phyloP scores from a whole-genome alignment of 352 stramenopile species.

The Phytophthora capsici region DNA sequence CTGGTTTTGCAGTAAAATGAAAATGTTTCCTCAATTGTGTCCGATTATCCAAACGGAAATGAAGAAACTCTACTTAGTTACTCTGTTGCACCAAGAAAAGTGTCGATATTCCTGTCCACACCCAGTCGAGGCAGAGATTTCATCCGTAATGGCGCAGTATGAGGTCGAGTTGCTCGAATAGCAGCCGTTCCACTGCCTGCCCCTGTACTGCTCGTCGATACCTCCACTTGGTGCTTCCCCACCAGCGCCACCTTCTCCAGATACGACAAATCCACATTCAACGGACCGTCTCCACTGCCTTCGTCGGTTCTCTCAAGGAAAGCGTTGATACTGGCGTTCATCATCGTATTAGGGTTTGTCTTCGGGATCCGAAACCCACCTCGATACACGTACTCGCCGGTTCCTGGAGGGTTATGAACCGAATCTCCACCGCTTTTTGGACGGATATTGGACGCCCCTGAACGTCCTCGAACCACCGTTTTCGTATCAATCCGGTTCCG shows the following conservation, averaged over 20 bases:
- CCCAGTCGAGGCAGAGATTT: constrained; percentile 60
- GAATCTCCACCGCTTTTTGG: constrained; percentile 40
- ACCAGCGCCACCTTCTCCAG: constrained; percentile 55
- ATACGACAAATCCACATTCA: constrained; percentile 41
- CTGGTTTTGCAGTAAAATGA: constrained; percentile 17
- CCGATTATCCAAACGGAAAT: too few relatives aligned
- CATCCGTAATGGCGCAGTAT: constrained; percentile 56
- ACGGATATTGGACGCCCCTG: constrained; percentile 34
- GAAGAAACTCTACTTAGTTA: too few relatives aligned
- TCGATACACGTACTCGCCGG: constrained; percentile 63
- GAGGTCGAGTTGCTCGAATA: constrained; percentile 37
- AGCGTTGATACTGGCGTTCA: constrained; percentile 23
- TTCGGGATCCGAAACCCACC: constrained; percentile 67
- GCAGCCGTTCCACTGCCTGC: constrained; percentile 6
- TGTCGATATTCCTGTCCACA: neutral
- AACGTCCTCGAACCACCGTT: constrained; percentile 50
- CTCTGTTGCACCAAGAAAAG: neutral
- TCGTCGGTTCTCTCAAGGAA: constrained; percentile 8
- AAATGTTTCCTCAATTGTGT: too few relatives aligned
- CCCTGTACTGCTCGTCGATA: constrained; percentile 16
- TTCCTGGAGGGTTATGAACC: constrained; percentile 52
- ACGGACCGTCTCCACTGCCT: neutral
- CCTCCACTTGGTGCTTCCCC: constrained; percentile 39
- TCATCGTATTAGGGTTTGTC: constrained; percentile 2
- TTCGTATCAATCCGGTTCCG: constrained; percentile 60